Base-by-base conservation (phyloP, 768 basidiomycete genomes). In the Lactarius vividus region DNA sequence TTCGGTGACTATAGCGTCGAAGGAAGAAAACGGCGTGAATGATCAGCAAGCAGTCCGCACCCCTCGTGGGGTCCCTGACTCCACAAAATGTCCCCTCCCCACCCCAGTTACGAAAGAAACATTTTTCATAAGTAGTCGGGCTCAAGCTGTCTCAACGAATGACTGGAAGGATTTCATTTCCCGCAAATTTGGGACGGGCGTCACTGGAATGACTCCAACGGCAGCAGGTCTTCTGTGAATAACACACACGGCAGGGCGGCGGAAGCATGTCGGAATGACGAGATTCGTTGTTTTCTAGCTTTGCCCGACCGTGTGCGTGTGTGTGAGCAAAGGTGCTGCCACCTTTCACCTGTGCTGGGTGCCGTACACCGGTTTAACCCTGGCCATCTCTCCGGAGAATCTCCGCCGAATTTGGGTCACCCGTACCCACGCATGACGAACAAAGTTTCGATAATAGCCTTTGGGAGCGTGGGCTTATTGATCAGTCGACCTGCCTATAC, bases 401-500 rank as follows among this genome's bases (percentile, higher is more conserved):
- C 37, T 37, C 57, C 61, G 49, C 57, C 66, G 42, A 53, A 63
- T 63, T 59, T 33, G 66, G 61, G 57, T 53, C 31, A 55, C 16
- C 42, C 5, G 53, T 59, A 54, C 61, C 62, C 46, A 58, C 66
- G 57, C 62, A 54, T 49, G 40, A 53, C 40, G 39, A 59, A 59
- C 57, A 59, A 63, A 63, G 57, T 53, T 33, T 33, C 46, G 56
- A 61, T 52, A 16, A 58, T 62, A 58, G 18, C 61, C 60, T 52
- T 59, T 59, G 28, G 57, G 61, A 59, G 57, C 49, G 42, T 40
- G 39, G 52, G 40, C 42, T 33, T 1, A 44, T 66, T 66, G 62
- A 67, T 67, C 66, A 63, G 62, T 63, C 39, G 62, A 53, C 61
- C 57, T 67, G 57, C 66, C 66, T 44, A 29, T 54, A 67, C 15